Evolutionary conservation across 2,329 filamentous ascomycete species (phyloP).

Genomic region (Fusarium staphyleae): DNA sequence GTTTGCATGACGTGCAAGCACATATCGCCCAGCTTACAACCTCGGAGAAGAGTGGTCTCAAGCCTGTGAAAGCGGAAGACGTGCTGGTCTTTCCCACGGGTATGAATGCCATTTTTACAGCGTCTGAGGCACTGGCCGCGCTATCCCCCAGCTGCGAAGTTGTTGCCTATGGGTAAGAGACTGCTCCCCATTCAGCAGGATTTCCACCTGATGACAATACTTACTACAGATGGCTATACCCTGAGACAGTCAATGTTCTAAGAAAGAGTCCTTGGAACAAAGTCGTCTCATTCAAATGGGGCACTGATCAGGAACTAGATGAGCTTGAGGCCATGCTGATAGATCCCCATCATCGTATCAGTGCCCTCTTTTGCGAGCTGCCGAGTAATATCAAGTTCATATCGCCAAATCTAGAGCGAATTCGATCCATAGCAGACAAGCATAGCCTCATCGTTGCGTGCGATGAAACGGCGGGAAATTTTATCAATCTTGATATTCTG

Average conservation of each 20-base stretch:
- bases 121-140: background rate
- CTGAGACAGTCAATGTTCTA: background rate
- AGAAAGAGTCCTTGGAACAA: background rate
- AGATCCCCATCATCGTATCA: background rate
- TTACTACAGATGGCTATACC: background rate
- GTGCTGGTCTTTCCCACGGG: background rate
- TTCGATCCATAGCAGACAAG: background rate
- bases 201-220: background rate
- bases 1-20: background rate
- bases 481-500: background rate
- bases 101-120: background rate
- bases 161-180: background rate
- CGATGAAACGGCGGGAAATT: background rate
- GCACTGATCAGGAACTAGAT: background rate
- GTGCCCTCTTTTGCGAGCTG: background rate
- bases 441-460: background rate
- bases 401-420: background rate
- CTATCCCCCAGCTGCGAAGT: background rate
- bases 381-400: background rate
- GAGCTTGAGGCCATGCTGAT: background rate
- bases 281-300: background rate
- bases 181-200: background rate
- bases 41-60: background rate
- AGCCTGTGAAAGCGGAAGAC: background rate
- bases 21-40: background rate